Base-by-base conservation (phyloP, 768 basidiomycete genomes). In the Paxillus ammoniavirescens region DNA sequence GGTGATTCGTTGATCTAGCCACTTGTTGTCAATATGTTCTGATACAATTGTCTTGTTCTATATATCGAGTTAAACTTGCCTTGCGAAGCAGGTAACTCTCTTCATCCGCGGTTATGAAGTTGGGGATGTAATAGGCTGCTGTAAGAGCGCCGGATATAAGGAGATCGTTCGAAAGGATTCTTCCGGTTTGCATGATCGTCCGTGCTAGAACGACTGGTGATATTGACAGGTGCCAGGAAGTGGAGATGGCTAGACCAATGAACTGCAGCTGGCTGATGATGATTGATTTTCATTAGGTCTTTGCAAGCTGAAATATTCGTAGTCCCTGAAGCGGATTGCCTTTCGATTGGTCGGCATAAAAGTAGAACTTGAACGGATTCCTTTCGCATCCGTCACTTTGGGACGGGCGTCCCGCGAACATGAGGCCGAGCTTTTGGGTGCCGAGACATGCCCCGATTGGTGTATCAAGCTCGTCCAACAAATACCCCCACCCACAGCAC, bases 11-110 rank as follows among this genome's bases (percentile, higher is more conserved):
- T 64, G 55, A 95, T 91, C 93, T 95, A 54, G 50, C 40, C 33
- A 10, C 15, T 57, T 37, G 63, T 54, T 42, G 44, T 65, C 49
- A 65, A 55, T 47, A 42, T 37, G 45, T 33, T 42, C n/a, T 6
- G 31, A 31, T 36, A 42, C 36, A 49, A 46, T 37, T 48, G 26
- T 9, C 45, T 18, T 41, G 48, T 33, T 43, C 26, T 17, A 49
- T 41, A 46, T 47, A 50, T 35, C 44, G 38, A 37, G 28, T 45
- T 46, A 51, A 51, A 61, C 58, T 60, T 54, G 86, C 92, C 79
- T 94, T 94, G 52, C 86, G 79, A 54, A 89, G 72, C 36, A 95
- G 71, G 65, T 89, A 88, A 37, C 75, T 72, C 63, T 96, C 92
- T 72, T 96, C 93, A 28, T 85, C 81, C 52, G 78, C 80, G 51